Conservation (phyloP, 441 rosid genomes). For the Euphorbia schlechtendalii region DNA sequence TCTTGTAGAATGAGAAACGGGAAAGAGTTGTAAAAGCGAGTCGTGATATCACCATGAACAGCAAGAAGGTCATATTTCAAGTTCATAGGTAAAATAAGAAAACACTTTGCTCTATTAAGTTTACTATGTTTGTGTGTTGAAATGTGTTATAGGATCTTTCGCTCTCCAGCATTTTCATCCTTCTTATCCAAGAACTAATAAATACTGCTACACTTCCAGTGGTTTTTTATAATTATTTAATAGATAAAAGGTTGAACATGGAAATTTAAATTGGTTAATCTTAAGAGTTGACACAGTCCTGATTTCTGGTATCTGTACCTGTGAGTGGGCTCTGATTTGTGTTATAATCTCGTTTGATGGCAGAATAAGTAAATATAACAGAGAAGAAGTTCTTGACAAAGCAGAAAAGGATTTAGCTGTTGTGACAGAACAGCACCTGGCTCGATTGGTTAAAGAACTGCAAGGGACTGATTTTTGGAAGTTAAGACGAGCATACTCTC, state of each 20-base stretch:
- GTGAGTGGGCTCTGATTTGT: not conserved
- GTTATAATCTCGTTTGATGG: conserved; percentile 15
- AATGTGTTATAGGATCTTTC: not conserved
- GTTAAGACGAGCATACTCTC: conserved; percentile 83
- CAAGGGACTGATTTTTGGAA: conserved; percentile 93
- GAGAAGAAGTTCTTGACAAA: conserved; percentile 64
- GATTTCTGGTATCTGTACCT: not conserved
- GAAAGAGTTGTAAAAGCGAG: conserved; percentile 92
- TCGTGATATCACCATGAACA: conserved; percentile 83
- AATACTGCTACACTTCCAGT: not conserved
- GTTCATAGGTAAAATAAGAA: conserved; percentile 70
- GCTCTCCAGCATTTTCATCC: no score
- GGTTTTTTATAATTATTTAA: no score
- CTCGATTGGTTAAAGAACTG: conserved; percentile 68
- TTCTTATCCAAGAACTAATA: not conserved
- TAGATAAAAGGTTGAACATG: not conserved
- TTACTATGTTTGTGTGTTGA: not conserved
- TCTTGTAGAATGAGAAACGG: conserved; percentile 48
- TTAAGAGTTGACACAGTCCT: not conserved
- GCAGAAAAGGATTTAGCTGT: conserved; percentile 76
- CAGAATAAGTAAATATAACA: conserved; percentile 69
- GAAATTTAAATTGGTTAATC: not conserved
- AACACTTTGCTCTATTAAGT: not conserved
- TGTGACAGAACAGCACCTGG: conserved; percentile 49
- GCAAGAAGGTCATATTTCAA: conserved; percentile 92